Base-by-base conservation (phyloP, 441 rosid genomes). In the Raphanus hybrid region DNA sequence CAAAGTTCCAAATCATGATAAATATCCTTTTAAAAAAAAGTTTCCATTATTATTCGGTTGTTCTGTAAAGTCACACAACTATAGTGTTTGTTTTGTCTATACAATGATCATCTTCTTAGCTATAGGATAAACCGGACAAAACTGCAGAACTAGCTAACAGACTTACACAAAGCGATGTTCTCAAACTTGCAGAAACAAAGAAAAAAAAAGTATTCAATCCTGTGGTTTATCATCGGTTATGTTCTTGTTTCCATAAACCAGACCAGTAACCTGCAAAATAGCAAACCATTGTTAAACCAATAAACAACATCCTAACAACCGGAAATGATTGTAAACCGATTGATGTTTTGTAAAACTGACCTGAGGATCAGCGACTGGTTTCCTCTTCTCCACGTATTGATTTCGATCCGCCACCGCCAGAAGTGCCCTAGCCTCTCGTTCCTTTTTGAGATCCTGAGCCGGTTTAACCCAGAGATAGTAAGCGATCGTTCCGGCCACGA, bases 381-480 rank as follows among this genome's bases (percentile, higher is more conserved):
- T 89, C 62, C 89, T 83, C 76, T 88, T 92, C 84, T 92, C 98
- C 0, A 87, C 74, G 54, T 87, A 88, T 14, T 91, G 84, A 80
- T 86, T 82, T 7, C 89, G 85, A 83, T 94, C 94, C 0, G 91
- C 71, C 60, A 88, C 86, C 16, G 90, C 92, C 37, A 89, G 91
- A 10, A 90, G 87, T 35, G 87, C 90, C 79, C 77, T 87, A 80
- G 88, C 95, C 97, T 90, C 76, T 79, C 91, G 96, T 55, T 91
- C 86, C 61, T 89, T 88, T 78, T 80, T 86, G 75, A 91, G 97
- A 74, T 94, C 99, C 5, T 86, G 99, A 63, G 93, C 79, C 20
- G 99, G 99, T 77, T 91, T 92, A 71, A 94, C 79, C 98, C 99
- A 94, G 54, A 94, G 92, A 78, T 78, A 90, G 76, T 92, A 92